Evolutionary conservation across 768 basidiomycete genomes (phyloP).

Genomic region (Leucosporidium scottii): DNA sequence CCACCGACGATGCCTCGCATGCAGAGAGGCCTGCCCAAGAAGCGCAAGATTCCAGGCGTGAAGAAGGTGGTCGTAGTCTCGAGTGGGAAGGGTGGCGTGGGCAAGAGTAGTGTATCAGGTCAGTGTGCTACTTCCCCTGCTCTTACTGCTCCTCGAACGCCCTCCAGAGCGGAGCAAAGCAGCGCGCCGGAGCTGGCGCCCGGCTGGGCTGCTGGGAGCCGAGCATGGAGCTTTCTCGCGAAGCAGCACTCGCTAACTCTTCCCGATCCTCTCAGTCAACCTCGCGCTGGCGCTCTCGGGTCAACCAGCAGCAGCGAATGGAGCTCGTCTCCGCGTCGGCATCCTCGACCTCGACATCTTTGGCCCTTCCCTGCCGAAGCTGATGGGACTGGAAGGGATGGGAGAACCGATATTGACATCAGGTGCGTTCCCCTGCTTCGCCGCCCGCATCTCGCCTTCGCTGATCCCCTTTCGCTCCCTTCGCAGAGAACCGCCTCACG

Average conservation of each 20-base stretch:
- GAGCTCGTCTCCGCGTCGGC: constrained; percentile 58
- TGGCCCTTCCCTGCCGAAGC: constrained; percentile 84
- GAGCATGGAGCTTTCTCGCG: background rate
- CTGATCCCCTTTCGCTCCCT: background rate
- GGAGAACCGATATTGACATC: constrained; percentile 71
- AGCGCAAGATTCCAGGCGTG: constrained; percentile 53
- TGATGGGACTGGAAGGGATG: constrained; percentile 75
- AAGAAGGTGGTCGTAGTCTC: constrained; percentile 75
- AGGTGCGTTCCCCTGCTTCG: constrained; percentile 46
- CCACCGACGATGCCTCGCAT: constrained; percentile 46
- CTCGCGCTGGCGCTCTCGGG: constrained; percentile 67
- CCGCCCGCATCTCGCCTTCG: too few species aligned
- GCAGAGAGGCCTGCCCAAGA: constrained; percentile 43
- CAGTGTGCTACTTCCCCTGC: constrained; percentile 30
- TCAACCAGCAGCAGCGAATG: constrained; percentile 38
- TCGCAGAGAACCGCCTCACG: constrained; percentile 63
- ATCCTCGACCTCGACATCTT: constrained; percentile 92
- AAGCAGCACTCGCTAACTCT: background rate
- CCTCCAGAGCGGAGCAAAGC: too few species aligned
- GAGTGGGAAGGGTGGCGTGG: constrained; percentile 91
- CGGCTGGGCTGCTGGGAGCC: too few species aligned
- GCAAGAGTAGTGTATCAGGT: constrained; percentile 91
- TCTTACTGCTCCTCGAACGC: background rate
- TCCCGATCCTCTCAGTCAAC: constrained; percentile 53
- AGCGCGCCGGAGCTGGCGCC: too few species aligned